phyloP scores from a whole-genome alignment of 768 basidiomycete genomes.

The Sarcomyxa edulis region DNA sequence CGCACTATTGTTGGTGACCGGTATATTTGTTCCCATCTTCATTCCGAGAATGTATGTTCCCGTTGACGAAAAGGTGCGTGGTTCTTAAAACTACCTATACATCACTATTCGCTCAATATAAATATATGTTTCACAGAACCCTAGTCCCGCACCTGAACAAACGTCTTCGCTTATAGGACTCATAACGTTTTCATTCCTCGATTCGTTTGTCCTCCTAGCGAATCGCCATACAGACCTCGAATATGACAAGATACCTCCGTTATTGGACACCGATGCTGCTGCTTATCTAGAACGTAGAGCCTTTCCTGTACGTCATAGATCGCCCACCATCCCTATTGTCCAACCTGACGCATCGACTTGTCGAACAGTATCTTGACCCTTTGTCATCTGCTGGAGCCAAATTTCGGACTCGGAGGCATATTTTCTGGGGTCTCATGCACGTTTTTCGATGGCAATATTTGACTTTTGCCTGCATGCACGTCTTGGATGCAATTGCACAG shows the following conservation, averaged over 20 bases:
- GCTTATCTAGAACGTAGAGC: conserved; percentile 16
- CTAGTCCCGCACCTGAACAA: conserved; percentile 39
- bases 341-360: neutral
- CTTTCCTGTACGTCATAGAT: conserved; percentile 14
- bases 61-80: conserved; percentile 45
- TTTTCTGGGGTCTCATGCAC: conserved; percentile 24
- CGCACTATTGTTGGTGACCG: conserved; percentile 34
- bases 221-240: conserved; percentile 38
- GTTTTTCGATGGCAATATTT: conserved; percentile 11
- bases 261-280: conserved; percentile 51
- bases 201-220: conserved; percentile 40
- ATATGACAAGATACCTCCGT: conserved; percentile 49
- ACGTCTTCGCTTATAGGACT: conserved; percentile 40
- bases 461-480: conserved; percentile 6
- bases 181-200: conserved; percentile 46
- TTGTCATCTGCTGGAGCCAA: conserved; percentile 13
- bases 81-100: too few species aligned
- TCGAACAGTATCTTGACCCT: conserved; percentile 8
- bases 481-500: conserved; percentile 2
- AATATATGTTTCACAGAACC: too few species aligned
- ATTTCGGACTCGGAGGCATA: conserved; percentile 16
- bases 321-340: neutral
- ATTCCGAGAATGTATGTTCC: conserved; percentile 55
- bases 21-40: conserved; percentile 45
- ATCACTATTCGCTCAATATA: too few species aligned